A percentile compares a stretch with the other conserved stretches of the same genome.
phyloP scores from a whole-genome alignment of 2,329 filamentous ascomycete species.

The Alternaria hordeiaustralica region DNA sequence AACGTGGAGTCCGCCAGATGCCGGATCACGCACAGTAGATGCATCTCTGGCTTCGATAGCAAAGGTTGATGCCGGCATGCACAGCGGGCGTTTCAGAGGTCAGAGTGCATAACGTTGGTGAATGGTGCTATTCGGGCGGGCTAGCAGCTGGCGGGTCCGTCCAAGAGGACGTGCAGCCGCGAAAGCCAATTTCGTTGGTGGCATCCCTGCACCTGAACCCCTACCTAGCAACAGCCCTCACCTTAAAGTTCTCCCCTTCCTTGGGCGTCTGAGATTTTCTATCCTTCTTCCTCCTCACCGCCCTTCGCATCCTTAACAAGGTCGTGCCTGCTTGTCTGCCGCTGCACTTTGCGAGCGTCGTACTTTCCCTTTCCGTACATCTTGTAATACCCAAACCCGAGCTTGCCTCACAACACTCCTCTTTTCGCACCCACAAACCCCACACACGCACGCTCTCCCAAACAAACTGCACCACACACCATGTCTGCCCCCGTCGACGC shows the following conservation, averaged over 20 bases:
- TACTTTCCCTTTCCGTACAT: slow-evolving; percentile 38
- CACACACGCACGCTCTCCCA: slow-evolving; percentile 6
- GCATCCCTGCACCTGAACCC: slow-evolving; percentile 35
- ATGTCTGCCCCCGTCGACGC: slow-evolving; percentile 72
- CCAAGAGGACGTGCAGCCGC: slow-evolving; percentile 40
- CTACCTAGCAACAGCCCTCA: slow-evolving; percentile 46
- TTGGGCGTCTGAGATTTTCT: slow-evolving; percentile 33
- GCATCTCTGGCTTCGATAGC: background rate
- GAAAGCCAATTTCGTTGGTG: slow-evolving; percentile 41
- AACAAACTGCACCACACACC: slow-evolving; percentile 30
- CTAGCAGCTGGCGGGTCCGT: slow-evolving; percentile 38
- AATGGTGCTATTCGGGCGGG: slow-evolving; percentile 37
- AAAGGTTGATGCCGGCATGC: slow-evolving; percentile 26
- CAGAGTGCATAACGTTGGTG: slow-evolving; percentile 41
- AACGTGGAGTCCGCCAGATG: slow-evolving; percentile 1
- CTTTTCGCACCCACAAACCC: slow-evolving; percentile 19
- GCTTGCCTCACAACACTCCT: slow-evolving; percentile 29
- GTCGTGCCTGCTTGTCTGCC: slow-evolving; percentile 38
- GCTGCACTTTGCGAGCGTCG: slow-evolving; percentile 39
- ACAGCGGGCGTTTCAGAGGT: slow-evolving; percentile 38
- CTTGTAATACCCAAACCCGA: slow-evolving; percentile 44
- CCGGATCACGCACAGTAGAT: slow-evolving; percentile 2
- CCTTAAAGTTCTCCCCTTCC: slow-evolving; percentile 45
- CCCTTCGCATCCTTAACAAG: slow-evolving; percentile 32
- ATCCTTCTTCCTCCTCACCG: slow-evolving; percentile 43